phyloP scores from a whole-genome alignment of 2,329 filamentous ascomycete genomes.

The Aspergillus flavus region DNA sequence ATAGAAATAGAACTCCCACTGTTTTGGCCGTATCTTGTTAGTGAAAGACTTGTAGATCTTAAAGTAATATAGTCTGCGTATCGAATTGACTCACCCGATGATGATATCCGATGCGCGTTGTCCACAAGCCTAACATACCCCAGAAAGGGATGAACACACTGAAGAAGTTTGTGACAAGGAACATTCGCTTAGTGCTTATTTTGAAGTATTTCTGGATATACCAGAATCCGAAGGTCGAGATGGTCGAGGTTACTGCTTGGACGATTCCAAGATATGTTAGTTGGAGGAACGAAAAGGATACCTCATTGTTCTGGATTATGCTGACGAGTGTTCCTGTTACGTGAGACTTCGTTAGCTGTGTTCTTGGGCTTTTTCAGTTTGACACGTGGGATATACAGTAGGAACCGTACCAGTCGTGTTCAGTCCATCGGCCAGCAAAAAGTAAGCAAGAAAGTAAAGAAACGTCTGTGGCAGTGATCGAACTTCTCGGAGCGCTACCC shows the following conservation, averaged over 20 bases:
- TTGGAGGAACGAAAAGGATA: slow-evolving; percentile 46
- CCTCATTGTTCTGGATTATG: slow-evolving; percentile 45
- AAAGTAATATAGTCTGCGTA: neutral
- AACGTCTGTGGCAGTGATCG: slow-evolving; percentile 45
- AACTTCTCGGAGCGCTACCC: slow-evolving; percentile 42
- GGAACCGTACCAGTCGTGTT: slow-evolving; percentile 40
- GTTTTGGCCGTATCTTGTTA: neutral
- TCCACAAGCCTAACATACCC: slow-evolving; percentile 48
- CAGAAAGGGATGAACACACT: slow-evolving; percentile 46
- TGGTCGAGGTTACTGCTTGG: slow-evolving; percentile 42
- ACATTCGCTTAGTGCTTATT: slow-evolving; percentile 46
- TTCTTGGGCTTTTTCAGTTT: neutral
- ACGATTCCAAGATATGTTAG: slow-evolving; percentile 46
- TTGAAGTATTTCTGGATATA: slow-evolving; percentile 47
- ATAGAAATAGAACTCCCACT: slow-evolving; percentile 50
- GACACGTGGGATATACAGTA: neutral
- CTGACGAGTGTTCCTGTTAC: slow-evolving; percentile 36
- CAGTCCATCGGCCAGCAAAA: slow-evolving; percentile 46
- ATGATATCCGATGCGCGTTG: slow-evolving; percentile 43
- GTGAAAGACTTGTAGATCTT: neutral
- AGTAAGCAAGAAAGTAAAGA: slow-evolving; percentile 46
- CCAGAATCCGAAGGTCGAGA: slow-evolving; percentile 47
- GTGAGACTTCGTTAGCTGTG: neutral
- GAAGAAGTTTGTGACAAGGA: slow-evolving; percentile 46
- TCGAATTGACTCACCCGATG: slow-evolving; percentile 27